Base-by-base conservation (phyloP, 345 rosid species). In the Dipteronia sinensis region DNA sequence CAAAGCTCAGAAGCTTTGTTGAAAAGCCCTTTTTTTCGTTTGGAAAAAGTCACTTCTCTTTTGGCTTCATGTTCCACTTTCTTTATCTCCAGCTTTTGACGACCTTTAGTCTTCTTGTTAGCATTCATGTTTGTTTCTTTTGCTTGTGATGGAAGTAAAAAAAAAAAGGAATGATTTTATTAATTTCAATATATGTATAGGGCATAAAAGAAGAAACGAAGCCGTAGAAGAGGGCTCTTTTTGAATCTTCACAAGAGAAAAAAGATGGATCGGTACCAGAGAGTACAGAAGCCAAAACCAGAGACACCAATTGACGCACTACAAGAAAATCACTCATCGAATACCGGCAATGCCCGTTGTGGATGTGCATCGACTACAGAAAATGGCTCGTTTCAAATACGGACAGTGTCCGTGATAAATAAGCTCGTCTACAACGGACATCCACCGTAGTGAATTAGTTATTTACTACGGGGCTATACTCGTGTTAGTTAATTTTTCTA, bases 241-340 rank as follows among this genome's bases (percentile, higher is more conserved):
- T 80, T 53, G 29, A 65, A 69, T 59, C 29, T 42, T 27, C 51
- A 13, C 53, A 25, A 15, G 62, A 69, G 80, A 72, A 19, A 72
- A 34, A 34, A 85, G 93, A 93, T 93, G 98, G 98, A 93, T 78
- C 91, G 84, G 84, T 91, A 93, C 83, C 88, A 88, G 83, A 85
- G 94, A 81, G 93, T 93, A 29, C 89, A 85, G 92, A 93, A 93
- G 86, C 93, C 92, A 42, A 91, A 87, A 83, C 92, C 87, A 12
- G 93, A 86, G 78, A 82, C 91, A 1, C 88, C 91, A 23, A 93
- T 93, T n/a, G n/a, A n/a, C n/a, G n/a, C n/a, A n/a, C n/a, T n/a
- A n/a, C n/a, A n/a, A n/a, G n/a, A n/a, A n/a, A n/a, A n/a, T n/a
- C n/a, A n/a, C n/a, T n/a, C n/a, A n/a, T n/a, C n/a, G n/a, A n/a